Evolutionary conservation across 192 early-diverging fungal species (phyloP), one percentile per base, ranked within the genome.

Genomic region (Coemansia erecta): DNA sequence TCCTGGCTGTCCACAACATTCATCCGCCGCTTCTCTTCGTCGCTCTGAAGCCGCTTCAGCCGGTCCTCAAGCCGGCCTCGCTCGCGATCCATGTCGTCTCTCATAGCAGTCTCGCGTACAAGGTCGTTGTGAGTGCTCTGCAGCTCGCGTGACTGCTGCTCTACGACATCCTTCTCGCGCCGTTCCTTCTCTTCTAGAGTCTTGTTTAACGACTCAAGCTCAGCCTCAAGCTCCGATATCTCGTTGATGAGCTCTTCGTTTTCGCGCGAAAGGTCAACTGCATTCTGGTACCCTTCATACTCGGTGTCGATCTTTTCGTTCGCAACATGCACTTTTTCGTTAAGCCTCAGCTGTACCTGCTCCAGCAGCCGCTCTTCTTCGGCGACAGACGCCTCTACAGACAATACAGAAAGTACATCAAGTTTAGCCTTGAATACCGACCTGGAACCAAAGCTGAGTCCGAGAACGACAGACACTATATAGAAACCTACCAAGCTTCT

Each of bases 81-180:
- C 60, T 80, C 77, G 39, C 77, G 66, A 15, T 28, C 54, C 51
- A 66, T 57, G 12, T 72, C 70, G n/a, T 80, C 77, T 26, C 70
- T 59, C 66, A 66, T 60, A 31, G 67, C 58, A 4, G 57, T 63
- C 58, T 80, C 77, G 33, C 77, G 77, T 37, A 80, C 21, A 47
- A 73, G 45, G 24, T 80, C 77, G 58, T 80, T 80, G 61, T 80
- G 77, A 21, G 54, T 67, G 12, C 60, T 56, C 35, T 80, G 77
- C 47, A 80, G 54, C 42, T 80, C 77, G 24, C 77, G 77, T 28
- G 67, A 63, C 58, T 80, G 77, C 64, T 80, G 77, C 61, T 73
- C 77, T 10, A 58, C 64, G 7, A 47, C 45, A 17, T 70, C 70
- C n/a, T 56, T 48, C 45, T 80, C 77, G 24, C 51, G 61, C 48